These are phyloP conservation scores for Lomentospora prolificans DNA, from an alignment of 2,329 filamentous ascomycete genomes.

Conservation along the genomic window DNA sequence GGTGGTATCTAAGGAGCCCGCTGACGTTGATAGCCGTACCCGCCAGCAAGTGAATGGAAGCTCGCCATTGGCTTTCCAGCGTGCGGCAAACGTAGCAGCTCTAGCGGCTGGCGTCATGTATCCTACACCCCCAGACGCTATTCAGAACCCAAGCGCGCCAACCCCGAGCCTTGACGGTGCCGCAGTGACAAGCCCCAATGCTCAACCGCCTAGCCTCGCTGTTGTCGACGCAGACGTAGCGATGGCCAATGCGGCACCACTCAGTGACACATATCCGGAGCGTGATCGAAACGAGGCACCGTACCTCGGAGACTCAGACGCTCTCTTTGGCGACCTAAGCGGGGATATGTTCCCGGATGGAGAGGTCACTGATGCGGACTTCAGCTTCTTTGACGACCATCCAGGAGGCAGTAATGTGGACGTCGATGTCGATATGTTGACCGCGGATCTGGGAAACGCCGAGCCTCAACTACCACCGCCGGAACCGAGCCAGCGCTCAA, in stretches of 20 bases:
- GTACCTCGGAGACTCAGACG: conserved; percentile 40
- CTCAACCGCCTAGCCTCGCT: conserved; percentile 11
- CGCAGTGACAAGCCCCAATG: conserved; percentile 37
- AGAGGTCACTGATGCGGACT: conserved; percentile 72
- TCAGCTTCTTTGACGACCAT: conserved; percentile 70
- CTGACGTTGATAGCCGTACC: conserved; percentile 27
- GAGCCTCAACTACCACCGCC: conserved; percentile 9
- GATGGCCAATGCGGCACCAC: conserved; percentile 15
- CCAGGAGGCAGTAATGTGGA: conserved; percentile 32
- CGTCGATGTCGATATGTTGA: conserved; percentile 18
- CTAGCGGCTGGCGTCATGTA: conserved; percentile 43
- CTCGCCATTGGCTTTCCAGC: conserved; percentile 41
- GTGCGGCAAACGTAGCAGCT: conserved; percentile 29
- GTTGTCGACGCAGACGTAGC: conserved; percentile 24
- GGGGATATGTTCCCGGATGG: conserved; percentile 63
- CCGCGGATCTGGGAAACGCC: conserved; percentile 1
- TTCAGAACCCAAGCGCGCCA: conserved; percentile 42
- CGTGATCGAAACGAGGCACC: conserved; percentile 18
- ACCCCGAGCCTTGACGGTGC: conserved; percentile 48
- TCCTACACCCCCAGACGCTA: conserved; percentile 60
- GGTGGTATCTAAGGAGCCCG: conserved; percentile 27
- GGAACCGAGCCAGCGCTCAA: conserved; percentile 12
- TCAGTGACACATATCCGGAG: conserved; percentile 5
- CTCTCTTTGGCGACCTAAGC: conserved; percentile 60
- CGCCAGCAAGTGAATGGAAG: conserved; percentile 35